Percentiles rank a stretch among this genome's conserved stretches.
phyloP scores from a whole-genome alignment of 805 yeast genomes.

The Suhomyces xylopsoci region DNA sequence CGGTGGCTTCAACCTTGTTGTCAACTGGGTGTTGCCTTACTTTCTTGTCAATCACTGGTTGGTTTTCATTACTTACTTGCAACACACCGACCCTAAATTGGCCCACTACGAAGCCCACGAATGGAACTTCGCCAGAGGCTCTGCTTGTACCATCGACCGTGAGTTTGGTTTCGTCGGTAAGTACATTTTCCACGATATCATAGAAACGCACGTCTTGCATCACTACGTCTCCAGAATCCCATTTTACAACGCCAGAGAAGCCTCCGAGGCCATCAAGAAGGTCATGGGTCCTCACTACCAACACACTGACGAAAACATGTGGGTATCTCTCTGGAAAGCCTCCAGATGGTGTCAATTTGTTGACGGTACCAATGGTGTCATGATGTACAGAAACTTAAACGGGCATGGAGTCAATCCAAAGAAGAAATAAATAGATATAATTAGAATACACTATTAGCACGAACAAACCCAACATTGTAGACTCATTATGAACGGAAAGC shows the following conservation, averaged over 20 bases:
- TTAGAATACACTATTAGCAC: no score
- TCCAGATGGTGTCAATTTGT: constrained; percentile 68
- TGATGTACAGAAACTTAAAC: constrained; percentile 63
- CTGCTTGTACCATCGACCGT: constrained; percentile 64
- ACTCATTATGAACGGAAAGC: no score
- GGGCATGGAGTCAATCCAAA: constrained; percentile 19
- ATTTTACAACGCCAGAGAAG: constrained; percentile 54
- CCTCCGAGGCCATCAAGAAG: constrained; percentile 47
- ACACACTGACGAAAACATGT: constrained; percentile 54
- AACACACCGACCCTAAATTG: constrained; percentile 58
- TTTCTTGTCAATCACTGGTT: constrained; percentile 63
- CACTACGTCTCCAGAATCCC: constrained; percentile 56
- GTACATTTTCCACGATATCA: constrained; percentile 55
- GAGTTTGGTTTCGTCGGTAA: constrained; percentile 58
- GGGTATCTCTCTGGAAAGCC: constrained; percentile 54
- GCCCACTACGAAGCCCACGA: constrained; percentile 55
- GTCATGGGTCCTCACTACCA: constrained; percentile 54
- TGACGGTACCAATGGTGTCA: constrained; percentile 63
- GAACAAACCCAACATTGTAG: no score
- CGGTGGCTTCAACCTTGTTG: constrained; percentile 49
- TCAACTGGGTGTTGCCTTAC: constrained; percentile 60
- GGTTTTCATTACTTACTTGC: constrained; percentile 59
- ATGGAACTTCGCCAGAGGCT: constrained; percentile 67
- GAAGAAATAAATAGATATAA: constrained; percentile 2
- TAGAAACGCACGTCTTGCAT: constrained; percentile 57